Evolutionary conservation across 306 rosid genomes (phyloP).

Genomic region (Hylodesmum podocarpum): DNA sequence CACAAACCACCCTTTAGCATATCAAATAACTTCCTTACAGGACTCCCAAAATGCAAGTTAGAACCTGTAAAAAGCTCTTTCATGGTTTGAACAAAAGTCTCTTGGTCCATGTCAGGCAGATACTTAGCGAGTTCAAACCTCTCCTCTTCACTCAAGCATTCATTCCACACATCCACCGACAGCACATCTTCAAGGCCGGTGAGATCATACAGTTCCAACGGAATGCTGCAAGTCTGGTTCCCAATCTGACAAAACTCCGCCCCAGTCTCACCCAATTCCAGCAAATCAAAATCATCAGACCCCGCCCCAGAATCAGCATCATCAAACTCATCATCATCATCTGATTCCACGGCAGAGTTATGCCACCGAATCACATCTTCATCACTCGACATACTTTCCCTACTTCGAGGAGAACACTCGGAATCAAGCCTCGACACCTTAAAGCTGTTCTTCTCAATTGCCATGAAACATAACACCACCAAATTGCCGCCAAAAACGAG

Average conservation of each 20-base stretch:
- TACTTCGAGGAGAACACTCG: conserved; percentile 75
- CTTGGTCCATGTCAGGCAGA: conserved; percentile 94
- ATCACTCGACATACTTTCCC: conserved; percentile 87
- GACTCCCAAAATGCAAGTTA: conserved; percentile 92
- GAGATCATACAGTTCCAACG: conserved; percentile 90
- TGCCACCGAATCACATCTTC: conserved; percentile 81
- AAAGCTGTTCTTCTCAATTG: conserved; percentile 94
- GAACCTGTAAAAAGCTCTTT: conserved; percentile 77
- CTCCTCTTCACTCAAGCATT: conserved; percentile 81
- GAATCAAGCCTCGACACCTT: conserved; percentile 87
- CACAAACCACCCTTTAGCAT: conserved; percentile 95
- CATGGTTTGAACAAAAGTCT: conserved; percentile 64
- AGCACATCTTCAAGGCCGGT: conserved; percentile 77
- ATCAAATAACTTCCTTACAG: conserved; percentile 69
- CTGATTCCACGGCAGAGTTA: conserved; percentile 71
- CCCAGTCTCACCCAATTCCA: conserved; percentile 92
- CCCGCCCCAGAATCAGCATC: conserved; percentile 99
- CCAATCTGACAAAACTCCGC: conserved; percentile 97
- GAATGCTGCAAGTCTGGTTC: conserved; percentile 92
- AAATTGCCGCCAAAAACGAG: conserved; percentile 39
- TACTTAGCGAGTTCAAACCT: conserved; percentile 78
- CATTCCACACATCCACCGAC: conserved; percentile 94
- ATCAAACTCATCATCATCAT: conserved; percentile 88
- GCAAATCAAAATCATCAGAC: conserved; percentile 96
- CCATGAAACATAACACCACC: conserved; percentile 71